Evolutionary conservation across 75 land plant genomes (phyloP).

Genomic region (Cryptomeria japonica): DNA sequence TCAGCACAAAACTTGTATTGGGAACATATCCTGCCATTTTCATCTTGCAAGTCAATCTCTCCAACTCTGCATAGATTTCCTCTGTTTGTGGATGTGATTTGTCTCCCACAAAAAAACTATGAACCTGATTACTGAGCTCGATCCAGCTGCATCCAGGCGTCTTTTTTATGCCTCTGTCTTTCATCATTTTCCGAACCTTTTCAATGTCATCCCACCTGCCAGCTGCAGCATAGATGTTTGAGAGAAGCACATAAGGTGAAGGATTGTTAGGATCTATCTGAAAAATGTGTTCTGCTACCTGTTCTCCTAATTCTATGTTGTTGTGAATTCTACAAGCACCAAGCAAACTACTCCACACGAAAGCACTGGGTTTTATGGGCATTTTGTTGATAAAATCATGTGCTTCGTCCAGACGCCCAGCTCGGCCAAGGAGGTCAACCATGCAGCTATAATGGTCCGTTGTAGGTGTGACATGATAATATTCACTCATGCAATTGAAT

Average conservation of each 20-base stretch:
- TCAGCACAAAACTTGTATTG: conserved; percentile 15
- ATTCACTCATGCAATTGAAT: conserved; percentile 11
- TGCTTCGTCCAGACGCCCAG: conserved; percentile 14
- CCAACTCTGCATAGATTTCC: conserved; percentile 12
- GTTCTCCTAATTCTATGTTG: conserved; percentile 13
- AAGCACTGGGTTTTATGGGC: conserved; percentile 6
- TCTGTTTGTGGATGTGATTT: conserved; percentile 16
- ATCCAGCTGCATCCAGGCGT: conserved; percentile 21
- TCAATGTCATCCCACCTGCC: conserved; percentile 19
- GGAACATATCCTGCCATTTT: conserved; percentile 12
- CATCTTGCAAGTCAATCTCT: conserved; percentile 11
- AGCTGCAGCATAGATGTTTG: conserved; percentile 19
- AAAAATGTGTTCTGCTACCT: conserved; percentile 6
- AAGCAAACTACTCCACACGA: conserved; percentile 6
- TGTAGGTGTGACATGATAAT: conserved; percentile 6
- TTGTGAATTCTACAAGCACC: conserved; percentile 10
- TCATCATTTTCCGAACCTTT: conserved; percentile 12
- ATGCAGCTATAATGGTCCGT: conserved; percentile 14
- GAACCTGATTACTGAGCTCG: conserved; percentile 12
- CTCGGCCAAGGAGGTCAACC: conserved; percentile 16
- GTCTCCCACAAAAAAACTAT: conserved; percentile 11
- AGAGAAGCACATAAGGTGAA: conserved; percentile 20
- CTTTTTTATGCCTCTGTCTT: conserved; percentile 13
- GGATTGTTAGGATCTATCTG: conserved; percentile 20
- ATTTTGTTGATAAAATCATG: conserved; percentile 9